These are phyloP conservation scores for Zygoascus meyerae DNA, from an alignment of 1,139 yeast species.

Conservation along the genomic window DNA sequence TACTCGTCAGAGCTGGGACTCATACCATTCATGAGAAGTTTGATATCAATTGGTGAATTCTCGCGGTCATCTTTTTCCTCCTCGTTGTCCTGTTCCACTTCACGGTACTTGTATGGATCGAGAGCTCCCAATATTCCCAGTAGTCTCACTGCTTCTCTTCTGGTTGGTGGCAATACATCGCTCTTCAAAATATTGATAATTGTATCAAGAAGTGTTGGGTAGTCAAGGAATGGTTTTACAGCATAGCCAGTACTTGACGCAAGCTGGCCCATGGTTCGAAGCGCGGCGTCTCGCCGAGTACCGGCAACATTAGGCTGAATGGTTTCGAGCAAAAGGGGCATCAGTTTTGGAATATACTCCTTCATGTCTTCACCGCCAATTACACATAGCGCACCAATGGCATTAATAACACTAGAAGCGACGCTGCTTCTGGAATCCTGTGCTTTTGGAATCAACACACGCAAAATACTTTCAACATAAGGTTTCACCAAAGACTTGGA, in stretches of 20 bases:
- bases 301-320: constrained; percentile 83
- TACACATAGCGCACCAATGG: constrained; percentile 84
- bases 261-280: constrained; percentile 80
- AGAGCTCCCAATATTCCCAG: constrained; percentile 93
- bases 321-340: constrained; percentile 84
- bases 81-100: constrained; percentile 67
- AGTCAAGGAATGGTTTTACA: constrained; percentile 84
- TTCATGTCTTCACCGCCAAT: constrained; percentile 85
- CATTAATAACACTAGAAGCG: constrained; percentile 76
- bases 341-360: constrained; percentile 64
- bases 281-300: constrained; percentile 79
- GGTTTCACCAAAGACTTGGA: constrained; percentile 82
- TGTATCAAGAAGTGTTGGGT: constrained; percentile 81
- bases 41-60: constrained; percentile 78
- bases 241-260: constrained; percentile 93
- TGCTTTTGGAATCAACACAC: constrained; percentile 72
- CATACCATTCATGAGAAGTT: constrained; percentile 85
- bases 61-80: constrained; percentile 62
- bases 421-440: constrained; percentile 66
- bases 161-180: constrained; percentile 65
- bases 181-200: constrained; percentile 74
- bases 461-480: constrained; percentile 83
- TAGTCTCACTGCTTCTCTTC: constrained; percentile 81
- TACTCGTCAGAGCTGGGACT: constrained; percentile 92
- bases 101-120: constrained; percentile 93